Evolutionary conservation across 129 eudicot species (phyloP), one percentile per base, ranked within the genome.

Genomic region (Apium graveolens): DNA sequence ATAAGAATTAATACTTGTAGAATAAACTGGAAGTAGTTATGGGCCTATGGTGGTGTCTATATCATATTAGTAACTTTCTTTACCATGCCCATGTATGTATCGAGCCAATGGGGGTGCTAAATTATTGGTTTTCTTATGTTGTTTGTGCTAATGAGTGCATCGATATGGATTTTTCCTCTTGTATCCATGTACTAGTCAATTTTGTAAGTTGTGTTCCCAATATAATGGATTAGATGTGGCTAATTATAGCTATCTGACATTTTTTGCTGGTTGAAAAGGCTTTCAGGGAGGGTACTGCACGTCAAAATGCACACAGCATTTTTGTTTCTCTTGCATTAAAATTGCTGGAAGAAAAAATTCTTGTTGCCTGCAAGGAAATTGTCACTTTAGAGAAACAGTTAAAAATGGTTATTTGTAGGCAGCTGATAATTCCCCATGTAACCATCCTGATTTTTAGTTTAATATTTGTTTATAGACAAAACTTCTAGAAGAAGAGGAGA

Each of bases 401-500:
- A 81, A 41, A 48, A 44, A 4, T 18, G 32, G 11, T 46, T 4
- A 32, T 70, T 73, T n/a, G 5, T 55, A 77, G 24, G 37, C n/a
- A n/a, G n/a, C 13, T 32, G 73, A 51, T 8, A 37, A 63, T 66
- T 48, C 31, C 32, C 38, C 55, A 42, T 7, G 74, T 12, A 57
- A 78, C 42, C 57, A 32, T 79, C 37, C 76, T 39, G 43, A 74
- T 79, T 55, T 82, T 35, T 37, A 66, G 43, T 44, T 73, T 73
- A 46, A 37, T 71, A 73, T 82, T 39, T 51, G 49, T 88, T 24
- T 57, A 21, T 85, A 95, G 98, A 85, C 77, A 84, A 95, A 95
- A 83, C 97, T 95, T 75, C 97, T 95, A 69, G 97, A 95, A 87
- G 98, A 95, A 84, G 98, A 95, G 84, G 98, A 95, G 87, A 95